Evolutionary conservation across 2,329 filamentous ascomycete genomes (phyloP).

Genomic region (Paraconiothyrium sp.): DNA sequence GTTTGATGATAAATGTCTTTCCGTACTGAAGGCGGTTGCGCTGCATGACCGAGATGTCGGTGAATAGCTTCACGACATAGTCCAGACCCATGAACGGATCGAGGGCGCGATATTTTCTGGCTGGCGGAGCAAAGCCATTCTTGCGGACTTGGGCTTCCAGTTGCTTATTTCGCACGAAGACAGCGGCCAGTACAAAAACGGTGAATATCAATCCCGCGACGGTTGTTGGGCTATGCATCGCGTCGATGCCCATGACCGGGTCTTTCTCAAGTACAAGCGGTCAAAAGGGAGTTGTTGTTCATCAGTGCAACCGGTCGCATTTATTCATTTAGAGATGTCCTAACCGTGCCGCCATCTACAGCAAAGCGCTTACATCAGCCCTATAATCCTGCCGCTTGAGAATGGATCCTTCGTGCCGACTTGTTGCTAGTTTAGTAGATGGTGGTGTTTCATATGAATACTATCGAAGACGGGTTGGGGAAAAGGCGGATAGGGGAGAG

Average conservation of each 20-base stretch:
- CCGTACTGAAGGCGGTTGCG: conserved; percentile 12
- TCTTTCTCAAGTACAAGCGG: neutral
- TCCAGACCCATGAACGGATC: conserved; percentile 6
- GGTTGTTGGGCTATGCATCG: neutral
- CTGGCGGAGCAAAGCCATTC: conserved; percentile 7
- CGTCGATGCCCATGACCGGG: neutral
- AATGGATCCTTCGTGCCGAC: neutral
- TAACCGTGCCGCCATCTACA: no score
- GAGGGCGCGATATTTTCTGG: neutral
- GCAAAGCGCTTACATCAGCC: neutral
- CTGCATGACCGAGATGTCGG: neutral
- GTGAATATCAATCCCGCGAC: conserved; percentile 3
- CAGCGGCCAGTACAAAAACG: neutral
- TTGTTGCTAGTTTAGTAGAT: neutral
- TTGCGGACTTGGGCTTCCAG: neutral
- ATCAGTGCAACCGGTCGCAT: neutral
- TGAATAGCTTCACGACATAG: neutral
- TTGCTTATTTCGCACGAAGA: neutral
- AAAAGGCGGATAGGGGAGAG: no score
- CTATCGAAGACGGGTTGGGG: no score
- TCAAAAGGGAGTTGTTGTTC: neutral
- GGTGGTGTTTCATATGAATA: no score
- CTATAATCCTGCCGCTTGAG: neutral
- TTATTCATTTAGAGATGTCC: neutral
- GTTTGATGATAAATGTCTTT: conserved; percentile 8